Conservation (phyloP, 2,329 filamentous ascomycete genomes). For the Aulographum hederae region DNA sequence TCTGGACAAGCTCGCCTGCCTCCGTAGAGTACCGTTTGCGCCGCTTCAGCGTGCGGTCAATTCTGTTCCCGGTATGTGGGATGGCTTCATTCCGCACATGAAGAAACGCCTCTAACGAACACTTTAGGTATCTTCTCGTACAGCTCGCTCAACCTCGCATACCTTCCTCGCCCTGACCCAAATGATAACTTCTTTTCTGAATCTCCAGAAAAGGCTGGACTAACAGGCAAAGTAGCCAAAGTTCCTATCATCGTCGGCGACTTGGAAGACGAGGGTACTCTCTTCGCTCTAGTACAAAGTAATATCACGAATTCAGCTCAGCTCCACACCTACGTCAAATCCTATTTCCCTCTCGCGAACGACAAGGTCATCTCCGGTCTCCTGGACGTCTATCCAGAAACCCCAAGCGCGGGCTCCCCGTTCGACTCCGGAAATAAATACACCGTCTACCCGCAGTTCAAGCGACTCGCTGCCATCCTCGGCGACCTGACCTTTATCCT, state of each 20-base stretch:
- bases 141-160: constrained; percentile 27
- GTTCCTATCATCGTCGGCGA: constrained; percentile 51
- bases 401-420: constrained; percentile 20
- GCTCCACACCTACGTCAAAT: constrained; percentile 41
- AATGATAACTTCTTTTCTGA: constrained; percentile 37
- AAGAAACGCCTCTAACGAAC: too few species aligned
- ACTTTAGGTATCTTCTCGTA: constrained; percentile 44
- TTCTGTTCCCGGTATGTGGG: constrained; percentile 47
- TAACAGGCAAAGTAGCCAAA: constrained; percentile 34
- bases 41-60: constrained; percentile 44
- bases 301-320: constrained; percentile 45
- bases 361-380: constrained; percentile 32
- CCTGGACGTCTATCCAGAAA: constrained; percentile 42
- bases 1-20: constrained; percentile 24
- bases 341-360: constrained; percentile 41
- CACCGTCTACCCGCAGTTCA: constrained; percentile 59
- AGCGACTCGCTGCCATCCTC: constrained; percentile 55
- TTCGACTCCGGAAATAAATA: background rate
- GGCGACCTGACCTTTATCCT: constrained; percentile 62
- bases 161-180: constrained; percentile 51
- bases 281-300: constrained; percentile 51
- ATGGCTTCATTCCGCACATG: too few species aligned
- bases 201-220: constrained; percentile 41
- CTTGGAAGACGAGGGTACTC: constrained; percentile 64
- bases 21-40: constrained; percentile 27